Evolutionary conservation across 495 filamentous ascomycete genomes (phyloP).

Genomic region (Neurospora sp.): DNA sequence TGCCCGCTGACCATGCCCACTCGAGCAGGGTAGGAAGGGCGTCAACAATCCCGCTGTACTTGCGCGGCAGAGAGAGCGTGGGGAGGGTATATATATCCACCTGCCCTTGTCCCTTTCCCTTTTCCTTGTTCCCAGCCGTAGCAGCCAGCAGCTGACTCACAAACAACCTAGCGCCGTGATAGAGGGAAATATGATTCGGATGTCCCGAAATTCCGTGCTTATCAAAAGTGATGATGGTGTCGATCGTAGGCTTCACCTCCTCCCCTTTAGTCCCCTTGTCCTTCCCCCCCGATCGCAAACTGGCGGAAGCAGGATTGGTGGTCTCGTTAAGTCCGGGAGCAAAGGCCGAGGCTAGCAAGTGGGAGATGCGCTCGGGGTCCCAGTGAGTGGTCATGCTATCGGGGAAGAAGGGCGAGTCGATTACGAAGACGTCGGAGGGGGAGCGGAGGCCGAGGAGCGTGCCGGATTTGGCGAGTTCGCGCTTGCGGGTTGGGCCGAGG

Average conservation of each 20-base stretch:
- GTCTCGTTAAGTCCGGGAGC: slow-evolving; percentile 44
- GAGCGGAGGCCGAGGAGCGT: slow-evolving; percentile 60
- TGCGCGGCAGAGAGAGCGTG: slow-evolving; percentile 57
- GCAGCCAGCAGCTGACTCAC: slow-evolving; percentile 49
- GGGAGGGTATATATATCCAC: slow-evolving; percentile 77
- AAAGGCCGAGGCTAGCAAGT: slow-evolving; percentile 58
- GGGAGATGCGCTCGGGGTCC: slow-evolving; percentile 56
- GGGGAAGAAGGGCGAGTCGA: slow-evolving; percentile 72
- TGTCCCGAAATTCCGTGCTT: slow-evolving; percentile 66
- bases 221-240: slow-evolving; percentile 86
- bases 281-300: background rate
- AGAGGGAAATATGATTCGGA: slow-evolving; percentile 83
- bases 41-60: slow-evolving; percentile 74
- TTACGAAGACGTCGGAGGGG: slow-evolving; percentile 66
- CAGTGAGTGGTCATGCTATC: slow-evolving; percentile 77
- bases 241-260: slow-evolving; percentile 48
- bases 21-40: slow-evolving; percentile 50
- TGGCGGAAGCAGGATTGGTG: slow-evolving; percentile 6
- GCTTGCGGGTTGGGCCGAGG: slow-evolving; percentile 68
- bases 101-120: background rate
- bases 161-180: slow-evolving; percentile 70
- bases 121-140: slow-evolving; percentile 46
- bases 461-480: slow-evolving; percentile 73
- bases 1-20: slow-evolving; percentile 23
- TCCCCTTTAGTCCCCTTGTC: background rate